Percentiles rank a stretch among this genome's conserved stretches.
Evolutionary conservation across 2,329 filamentous ascomycete species (phyloP).

Genomic region (Leptographium wingfieldii): DNA sequence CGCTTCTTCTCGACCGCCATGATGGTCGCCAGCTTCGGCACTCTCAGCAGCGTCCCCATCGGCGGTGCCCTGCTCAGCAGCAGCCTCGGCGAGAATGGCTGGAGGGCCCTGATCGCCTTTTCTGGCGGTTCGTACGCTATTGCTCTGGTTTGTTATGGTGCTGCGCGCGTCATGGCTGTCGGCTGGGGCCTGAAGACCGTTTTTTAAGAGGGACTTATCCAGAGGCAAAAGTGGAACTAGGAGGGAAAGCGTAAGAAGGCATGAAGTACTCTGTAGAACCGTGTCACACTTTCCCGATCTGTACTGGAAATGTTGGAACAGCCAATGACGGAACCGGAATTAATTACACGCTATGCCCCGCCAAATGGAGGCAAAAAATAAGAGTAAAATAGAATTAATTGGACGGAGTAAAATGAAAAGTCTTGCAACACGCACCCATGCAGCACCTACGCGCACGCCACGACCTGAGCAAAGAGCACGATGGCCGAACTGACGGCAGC

Average conservation of each 20-base stretch:
- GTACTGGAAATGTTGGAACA: neutral
- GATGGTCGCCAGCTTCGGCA: constrained; percentile 64
- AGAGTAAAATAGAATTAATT: neutral
- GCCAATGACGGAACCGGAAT: neutral
- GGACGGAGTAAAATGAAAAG: neutral
- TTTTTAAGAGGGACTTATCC: constrained; percentile 13
- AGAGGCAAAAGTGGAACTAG: no score
- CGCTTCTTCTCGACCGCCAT: constrained; percentile 66
- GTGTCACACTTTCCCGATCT: neutral
- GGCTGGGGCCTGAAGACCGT: constrained; percentile 20
- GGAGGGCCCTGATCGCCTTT: constrained; percentile 26
- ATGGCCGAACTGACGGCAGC: constrained; percentile 40
- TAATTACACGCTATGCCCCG: neutral
- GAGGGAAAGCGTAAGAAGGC: no score
- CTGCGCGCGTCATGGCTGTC: constrained; percentile 23
- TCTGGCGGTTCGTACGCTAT: constrained; percentile 23
- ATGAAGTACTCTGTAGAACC: no score
- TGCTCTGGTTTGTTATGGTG: constrained; percentile 20
- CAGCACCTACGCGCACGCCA: neutral
- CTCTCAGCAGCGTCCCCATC: constrained; percentile 32
- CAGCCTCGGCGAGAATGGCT: constrained; percentile 18
- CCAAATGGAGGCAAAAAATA: neutral
- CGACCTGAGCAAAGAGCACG: neutral
- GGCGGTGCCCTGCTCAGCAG: constrained; percentile 26
- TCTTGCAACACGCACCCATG: neutral